Base-by-base conservation (phyloP, 176 grass and related monocot species). In the Stipa capillata region DNA sequence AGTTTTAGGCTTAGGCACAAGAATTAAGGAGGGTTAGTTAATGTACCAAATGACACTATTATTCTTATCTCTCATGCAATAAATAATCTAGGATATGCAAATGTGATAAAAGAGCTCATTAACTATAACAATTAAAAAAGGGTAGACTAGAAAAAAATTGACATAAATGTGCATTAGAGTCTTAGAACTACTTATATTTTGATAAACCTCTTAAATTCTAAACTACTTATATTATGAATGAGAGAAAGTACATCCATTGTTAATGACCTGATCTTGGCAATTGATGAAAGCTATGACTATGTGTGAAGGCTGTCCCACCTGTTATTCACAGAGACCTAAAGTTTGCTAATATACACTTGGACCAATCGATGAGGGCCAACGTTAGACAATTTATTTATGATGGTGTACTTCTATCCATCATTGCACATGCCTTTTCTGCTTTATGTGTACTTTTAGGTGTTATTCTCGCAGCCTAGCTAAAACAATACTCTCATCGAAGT, bases 271-370 rank as follows among this genome's bases (percentile, higher is more conserved):
- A 78, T 82, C 65, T 49, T 83, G 57, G 15, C 18, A 54, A 85
- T 49, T 85, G 33, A 90, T 84, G 10, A 60, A 60, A 76, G 6
- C 23, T 60, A 66, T 77, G 65, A 55, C 76, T 85, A 49, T 87
- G 41, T 76, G 57, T 91, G 83, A 76, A 99, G 92, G 92, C 96
- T 74, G 86, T 91, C 76, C 96, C 96, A 45, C 82, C 92, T 56
- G 86, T 99, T 69, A 89, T 99, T 85, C 96, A 99, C 73, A 86
- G 96, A 84, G 96, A 99, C 79, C 61, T 99, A 40, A 99, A 99
- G 78, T 91, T 92, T 32, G 90, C 93, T 89, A 99, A 99, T 82
- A 98, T 98, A 82, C 92, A 94, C 51, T 83, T 98, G 72, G 92
- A 98, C 57, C 85, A 86, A 73, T 90, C 85, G 45, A 94, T 98